Percentiles rank a stretch among this genome's conserved stretches.
Conservation (phyloP, 495 filamentous ascomycete genomes). For the Podospora pseudopauciseta region DNA sequence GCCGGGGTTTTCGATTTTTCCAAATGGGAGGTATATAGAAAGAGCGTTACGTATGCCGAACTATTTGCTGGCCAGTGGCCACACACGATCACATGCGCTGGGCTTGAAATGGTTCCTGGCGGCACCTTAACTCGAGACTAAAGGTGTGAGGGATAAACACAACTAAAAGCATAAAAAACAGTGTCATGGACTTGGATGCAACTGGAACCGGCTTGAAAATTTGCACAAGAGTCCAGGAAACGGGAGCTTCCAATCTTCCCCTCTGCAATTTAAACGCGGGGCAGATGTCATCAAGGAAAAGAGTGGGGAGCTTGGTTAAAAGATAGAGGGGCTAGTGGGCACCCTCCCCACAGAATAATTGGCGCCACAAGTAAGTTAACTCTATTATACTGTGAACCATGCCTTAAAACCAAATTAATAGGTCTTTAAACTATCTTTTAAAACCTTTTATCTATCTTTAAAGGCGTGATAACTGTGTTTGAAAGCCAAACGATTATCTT, state of each 20-base stretch:
- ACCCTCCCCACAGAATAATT: too few species aligned
- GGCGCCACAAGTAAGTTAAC: too few species aligned
- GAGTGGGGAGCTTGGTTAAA: constrained; percentile 1
- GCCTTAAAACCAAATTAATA: too few species aligned
- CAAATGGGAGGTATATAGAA: background rate
- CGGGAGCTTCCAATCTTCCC: background rate
- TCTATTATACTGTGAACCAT: too few species aligned
- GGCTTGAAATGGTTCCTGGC: too few species aligned
- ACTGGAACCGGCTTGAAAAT: background rate
- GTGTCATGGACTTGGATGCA: background rate
- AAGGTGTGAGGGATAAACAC: background rate
- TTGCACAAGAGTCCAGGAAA: background rate
- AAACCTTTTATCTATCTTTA: too few species aligned
- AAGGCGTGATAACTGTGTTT: too few species aligned
- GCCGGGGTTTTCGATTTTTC: background rate
- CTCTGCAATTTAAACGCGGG: background rate
- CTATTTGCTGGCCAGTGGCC: background rate
- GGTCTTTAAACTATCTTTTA: too few species aligned
- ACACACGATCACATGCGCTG: background rate
- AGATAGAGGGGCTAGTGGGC: background rate
- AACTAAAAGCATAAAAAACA: too few species aligned
- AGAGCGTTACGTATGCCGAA: background rate
- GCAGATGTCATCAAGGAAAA: background rate
- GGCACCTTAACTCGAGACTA: background rate
- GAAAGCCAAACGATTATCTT: too few species aligned